These are phyloP conservation scores for Wickerhamiella lipophila DNA, from an alignment of 805 yeast genomes.

Conservation along the genomic window DNA sequence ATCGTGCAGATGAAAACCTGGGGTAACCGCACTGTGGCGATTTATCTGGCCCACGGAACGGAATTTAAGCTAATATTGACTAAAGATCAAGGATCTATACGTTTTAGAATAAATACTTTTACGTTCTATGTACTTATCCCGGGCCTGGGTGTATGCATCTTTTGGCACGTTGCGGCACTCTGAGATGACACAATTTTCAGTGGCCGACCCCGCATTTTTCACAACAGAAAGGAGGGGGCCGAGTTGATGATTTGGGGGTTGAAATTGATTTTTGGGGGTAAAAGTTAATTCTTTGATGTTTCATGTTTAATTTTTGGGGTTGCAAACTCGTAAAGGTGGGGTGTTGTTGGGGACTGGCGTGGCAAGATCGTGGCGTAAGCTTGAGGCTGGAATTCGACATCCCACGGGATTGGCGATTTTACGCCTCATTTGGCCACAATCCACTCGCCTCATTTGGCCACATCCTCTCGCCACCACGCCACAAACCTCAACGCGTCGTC, in stretches of 20 bases:
- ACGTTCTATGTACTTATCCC: neutral
- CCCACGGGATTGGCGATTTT: no score
- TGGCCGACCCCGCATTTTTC: neutral
- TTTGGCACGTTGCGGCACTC: slow-evolving; percentile 2
- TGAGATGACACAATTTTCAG: neutral
- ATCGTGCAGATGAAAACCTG: slow-evolving; percentile 6
- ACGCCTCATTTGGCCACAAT: no score
- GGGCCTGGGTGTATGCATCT: neutral
- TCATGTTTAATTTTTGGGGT: no score
- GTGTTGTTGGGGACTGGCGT: no score
- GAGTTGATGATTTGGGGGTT: neutral
- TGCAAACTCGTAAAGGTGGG: neutral
- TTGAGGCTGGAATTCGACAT: no score
- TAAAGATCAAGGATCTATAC: no score
- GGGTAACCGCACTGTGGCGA: neutral
- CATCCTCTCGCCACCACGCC: neutral
- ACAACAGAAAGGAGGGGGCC: neutral
- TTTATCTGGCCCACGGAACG: neutral
- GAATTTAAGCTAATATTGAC: neutral
- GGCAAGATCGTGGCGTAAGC: no score
- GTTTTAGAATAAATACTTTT: neutral
- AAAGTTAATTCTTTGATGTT: neutral
- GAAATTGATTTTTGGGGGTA: no score
- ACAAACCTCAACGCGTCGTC: slow-evolving; percentile 1
- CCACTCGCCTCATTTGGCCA: no score